Base-by-base conservation (phyloP, 73 alveolate genomes). In the Tetrahymena thermophila region DNA sequence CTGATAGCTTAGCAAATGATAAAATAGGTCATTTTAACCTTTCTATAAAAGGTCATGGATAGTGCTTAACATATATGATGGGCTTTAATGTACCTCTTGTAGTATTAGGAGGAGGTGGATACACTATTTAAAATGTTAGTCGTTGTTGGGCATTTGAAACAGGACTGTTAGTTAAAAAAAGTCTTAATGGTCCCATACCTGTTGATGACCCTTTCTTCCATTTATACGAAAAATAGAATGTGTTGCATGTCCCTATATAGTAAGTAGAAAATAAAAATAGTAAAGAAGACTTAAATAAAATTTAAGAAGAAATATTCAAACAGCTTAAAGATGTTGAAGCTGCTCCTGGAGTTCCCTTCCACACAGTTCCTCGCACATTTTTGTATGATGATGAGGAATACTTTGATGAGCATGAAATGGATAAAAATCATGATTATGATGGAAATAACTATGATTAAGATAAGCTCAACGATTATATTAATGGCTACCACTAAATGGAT, bases 141-240 rank as follows among this genome's bases (percentile, higher is more conserved):
- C 96, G 99, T 93, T 98, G 99, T 89, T 99, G 99, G 99, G 98
- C 99, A 28, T 97, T 98, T 96, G 99, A 99, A 96, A 99, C 99
- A 9, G 99, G 99, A 4, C 96, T 98, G 16, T 96, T 95, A 43
- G 43, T 55, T 10, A 43, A 93, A 34, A 42, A 42, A 56, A 34
- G 50, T 95, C 93, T 35, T 19, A 85, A 43, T 50, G 93, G 94
- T 93, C 94, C 97, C 31, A 95, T 95, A 4, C 97, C 97, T 17
- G 93, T 94, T 15, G 43, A 89, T 50, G 97, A 95, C 89, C 50
- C 85, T n/a, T 95, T 85, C 94, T 95, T 85, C 94, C 95, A 95
- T 89, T 44, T 84, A 37, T 95, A 95, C 43, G 55, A 56, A 34
- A 94, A 94, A 35, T 93, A 95, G 15, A 85, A 95, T 89, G 55